Base-by-base conservation (phyloP, 225 moss, liverwort and hornwort genomes). In the Physcomitrium patens region DNA sequence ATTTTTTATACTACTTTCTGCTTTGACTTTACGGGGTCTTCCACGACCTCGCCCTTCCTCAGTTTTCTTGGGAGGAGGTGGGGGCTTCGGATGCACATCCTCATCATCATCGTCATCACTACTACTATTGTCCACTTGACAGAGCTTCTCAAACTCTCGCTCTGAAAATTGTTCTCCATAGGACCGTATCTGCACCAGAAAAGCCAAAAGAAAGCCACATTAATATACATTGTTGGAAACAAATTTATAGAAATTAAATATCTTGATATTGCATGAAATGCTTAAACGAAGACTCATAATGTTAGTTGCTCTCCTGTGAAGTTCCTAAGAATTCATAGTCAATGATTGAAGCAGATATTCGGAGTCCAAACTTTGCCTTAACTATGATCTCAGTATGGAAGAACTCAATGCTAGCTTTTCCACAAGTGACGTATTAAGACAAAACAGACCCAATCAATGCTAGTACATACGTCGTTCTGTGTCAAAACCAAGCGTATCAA, bases 121-220 rank as follows among this genome's bases (percentile, higher is more conserved):
- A 24, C 77, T 77, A 60, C 50, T 72, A 20, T 87, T 83, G 12
- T 90, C 95, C 55, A 87, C 85, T 78, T 86, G 85, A 82, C 99
- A 99, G 7, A 99, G 83, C 74, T 86, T 88, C 74, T 99, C 99
- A 72, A 99, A 99, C 64, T 99, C 99, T 73, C 89, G 82, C 76
- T 99, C 99, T 27, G 99, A 93, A 75, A 90, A 95, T 41, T 99
- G 93, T 70, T 99, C 99, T 67, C 82, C 93, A 72, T 79, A 82
- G 14, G 63, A 81, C 54, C 77, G 78, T 46, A 75, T 64, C 84
- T 89, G 79, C 80, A 78, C 22, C 62, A 77, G 10, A 13, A 16
- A 70, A 5, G 45, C 55, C 60, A 67, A 12, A 20, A 8, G 16
- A 16, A 45, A 43, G 61, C 27, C 64, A 54, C 19, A 55, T 55